Base-by-base conservation (phyloP, 495 filamentous ascomycete genomes). In the Oleoguttula mirabilis region DNA sequence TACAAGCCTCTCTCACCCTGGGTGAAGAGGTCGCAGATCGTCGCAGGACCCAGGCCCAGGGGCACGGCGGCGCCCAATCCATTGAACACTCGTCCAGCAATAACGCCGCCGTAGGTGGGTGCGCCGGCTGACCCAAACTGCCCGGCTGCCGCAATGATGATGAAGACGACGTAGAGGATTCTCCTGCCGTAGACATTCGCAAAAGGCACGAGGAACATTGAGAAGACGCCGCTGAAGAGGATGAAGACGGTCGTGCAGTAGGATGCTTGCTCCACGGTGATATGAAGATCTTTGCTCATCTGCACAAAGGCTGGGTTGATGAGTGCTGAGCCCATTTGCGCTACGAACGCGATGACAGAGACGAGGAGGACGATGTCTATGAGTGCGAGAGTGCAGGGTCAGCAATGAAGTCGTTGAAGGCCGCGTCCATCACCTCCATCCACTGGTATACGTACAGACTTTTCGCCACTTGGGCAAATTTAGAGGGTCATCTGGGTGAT, bases 1-100 rank as follows among this genome's bases (percentile, higher is more conserved):
- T 15, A 49, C 17, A 49, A 16, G n/a, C 35, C 43, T 15, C 43
- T 40, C 22, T 47, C 43, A 14, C 35, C 43, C 28, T 47, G 43
- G 3, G 25, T 27, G 15, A 39, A 40, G 20, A 47, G 22, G 20
- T 47, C 43, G 15, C 36, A 47, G 28, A 47, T 47, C 8, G 14
- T 32, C 16, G 36, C 43, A 8, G 43, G 36, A 17, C 43, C 43
- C 10, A 47, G 20, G 11, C 43, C 43, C 24, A 40, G 37, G 10
- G 43, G 36, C 17, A 32, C 31, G 15, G 21, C 33, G 24, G 27
- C 36, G 12, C 34, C 41, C 4, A 40, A 36, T 1, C 42, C 47
- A 21, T 45, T 45, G 16, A 50, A 36, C 2, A 45, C 47, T 28
- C 47, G 21, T 20, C 24, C 36, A 17, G 36, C 25, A 11, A 50